Base-by-base conservation (phyloP, 345 rosid species). In the Salix viminalis region DNA sequence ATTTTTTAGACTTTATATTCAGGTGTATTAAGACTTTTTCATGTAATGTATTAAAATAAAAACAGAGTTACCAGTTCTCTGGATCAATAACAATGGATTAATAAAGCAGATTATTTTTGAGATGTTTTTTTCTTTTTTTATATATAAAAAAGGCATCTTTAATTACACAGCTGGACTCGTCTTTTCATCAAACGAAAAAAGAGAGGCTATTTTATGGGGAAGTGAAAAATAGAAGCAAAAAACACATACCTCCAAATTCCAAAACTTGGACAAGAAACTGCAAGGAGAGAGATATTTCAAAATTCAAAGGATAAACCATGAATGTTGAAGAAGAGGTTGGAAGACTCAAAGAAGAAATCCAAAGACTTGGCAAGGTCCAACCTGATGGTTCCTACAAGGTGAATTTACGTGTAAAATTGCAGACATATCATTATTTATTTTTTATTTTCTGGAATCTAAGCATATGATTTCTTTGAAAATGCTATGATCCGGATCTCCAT, bases 311-410 rank as follows among this genome's bases (percentile, higher is more conserved):
- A 30, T 4, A 81, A 76, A 78, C 82, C 72, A 91, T 95, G 99
- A 93, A 91, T 78, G 97, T 95, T 60, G 97, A 89, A 62, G 97
- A 93, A 83, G 99, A 95, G 84, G 89, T 93, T 14, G 88, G 77
- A 81, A 84, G 91, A 75, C 96, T 95, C 75, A 89, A 86, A 80
- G 94, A 89, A 76, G 99, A 93, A 86, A 93, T 93, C 80, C 89
- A 87, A 42, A 87, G 98, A 82, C 90, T 91, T 16, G 98, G 97
- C 72, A 86, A 83, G 77, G 74, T 78, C 80, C 94, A 89, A 70
- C 75, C 91, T 23, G 98, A 93, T 90, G 99, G 97, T 58, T 93
- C 99, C 77, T 95, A 86, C 89, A 91, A 89, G 97, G 97, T 88
- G 84, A 39, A 68, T 70, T 77, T 62, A 19, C 28, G 4, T 30